Base-by-base conservation (phyloP, 371 early-diverging fungal species). In the Saksenaea oblongispora region DNA sequence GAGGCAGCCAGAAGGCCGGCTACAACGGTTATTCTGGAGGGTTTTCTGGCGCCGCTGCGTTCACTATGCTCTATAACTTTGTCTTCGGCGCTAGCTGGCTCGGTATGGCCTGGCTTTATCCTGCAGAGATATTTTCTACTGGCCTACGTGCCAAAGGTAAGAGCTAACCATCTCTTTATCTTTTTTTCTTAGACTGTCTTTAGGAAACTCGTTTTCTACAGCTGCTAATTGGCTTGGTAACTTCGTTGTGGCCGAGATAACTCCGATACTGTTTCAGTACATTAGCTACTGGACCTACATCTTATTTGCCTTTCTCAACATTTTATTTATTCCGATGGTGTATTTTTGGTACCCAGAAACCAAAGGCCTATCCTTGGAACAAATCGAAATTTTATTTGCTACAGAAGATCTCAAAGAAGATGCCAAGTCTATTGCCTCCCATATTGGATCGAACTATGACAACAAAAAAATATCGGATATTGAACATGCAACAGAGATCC, bases 221-320 rank as follows among this genome's bases (percentile, higher is more conserved):
- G 75, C 82, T 63, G 74, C 86, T 62, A 86, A 87, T 76, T 87
- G 84, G 85, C 64, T 66, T 55, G 69, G 64, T 41, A 83, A 80
- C 67, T 66, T 70, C 59, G 58, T 70, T 24, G 71, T 70, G 18
- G 63, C 71, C 55, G 59, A 64, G 39, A 58, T 71, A 34, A 56
- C 72, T 28, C 72, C 72, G 5, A 59, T 71, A 8, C n/a, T 59
- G 22, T 58, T 69, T 26, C 65, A 60, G 44, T 55, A 54, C 35
- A 60, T 76, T 58, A 61, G 66, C 39, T 65, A 56, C 63, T 72
- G 68, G 64, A 67, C 68, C 13, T 72, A 67, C 26, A 64, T 68
- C 14, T 39, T 72, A 1, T 64, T 72, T 64, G 69, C 61, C 9
- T 62, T 41, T 41, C 31, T 69, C 10, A 72, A 65, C 22, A n/a